Evolutionary conservation across 1,284 basidiomycete genomes (phyloP).

Genomic region (Irpex rosettiformis): DNA sequence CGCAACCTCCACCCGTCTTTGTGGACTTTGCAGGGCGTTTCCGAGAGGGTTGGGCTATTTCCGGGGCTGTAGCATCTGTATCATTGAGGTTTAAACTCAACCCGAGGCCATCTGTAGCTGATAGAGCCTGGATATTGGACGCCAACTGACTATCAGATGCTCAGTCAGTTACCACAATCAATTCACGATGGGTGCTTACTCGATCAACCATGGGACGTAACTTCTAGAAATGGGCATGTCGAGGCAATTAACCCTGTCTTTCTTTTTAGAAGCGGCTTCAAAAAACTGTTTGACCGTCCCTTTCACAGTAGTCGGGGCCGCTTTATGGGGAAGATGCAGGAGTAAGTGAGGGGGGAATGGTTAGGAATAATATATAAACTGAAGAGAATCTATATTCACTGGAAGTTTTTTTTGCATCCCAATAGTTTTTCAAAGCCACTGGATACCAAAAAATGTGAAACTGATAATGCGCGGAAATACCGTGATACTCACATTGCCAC

Average conservation of each 20-base stretch:
- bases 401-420: too few relatives aligned
- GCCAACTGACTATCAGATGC: background rate
- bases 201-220: too few relatives aligned
- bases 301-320: too few relatives aligned
- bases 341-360: too few relatives aligned
- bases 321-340: too few relatives aligned
- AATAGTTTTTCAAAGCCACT: background rate
- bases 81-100: background rate
- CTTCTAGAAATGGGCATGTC: background rate
- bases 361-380: too few relatives aligned
- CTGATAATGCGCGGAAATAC: too few relatives aligned
- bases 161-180: too few relatives aligned
- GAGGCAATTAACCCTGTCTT: background rate
- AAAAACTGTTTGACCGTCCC: background rate
- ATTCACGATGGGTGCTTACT: too few relatives aligned
- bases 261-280: background rate
- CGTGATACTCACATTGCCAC: background rate
- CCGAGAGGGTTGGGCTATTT: background rate
- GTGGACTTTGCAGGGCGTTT: background rate
- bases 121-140: background rate
- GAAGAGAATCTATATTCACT: too few relatives aligned
- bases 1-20: background rate
- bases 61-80: background rate
- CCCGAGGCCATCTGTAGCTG: background rate
- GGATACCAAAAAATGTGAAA: too few relatives aligned